Evolutionary conservation across 805 yeast genomes (phyloP).

Genomic region (Myxozyma lipomycoides): DNA sequence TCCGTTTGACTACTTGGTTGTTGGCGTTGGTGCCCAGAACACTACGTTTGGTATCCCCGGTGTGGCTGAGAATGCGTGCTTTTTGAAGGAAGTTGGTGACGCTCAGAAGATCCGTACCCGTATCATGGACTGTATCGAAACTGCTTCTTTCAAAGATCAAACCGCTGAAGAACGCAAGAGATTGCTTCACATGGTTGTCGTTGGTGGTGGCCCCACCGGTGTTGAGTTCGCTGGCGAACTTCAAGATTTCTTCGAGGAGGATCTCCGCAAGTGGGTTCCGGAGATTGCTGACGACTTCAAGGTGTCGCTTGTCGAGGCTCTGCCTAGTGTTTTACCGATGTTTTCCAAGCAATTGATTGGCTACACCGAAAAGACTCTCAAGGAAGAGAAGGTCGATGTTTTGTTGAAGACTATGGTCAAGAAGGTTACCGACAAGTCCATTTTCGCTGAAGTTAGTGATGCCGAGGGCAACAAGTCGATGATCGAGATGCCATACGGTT

Average conservation of each 20-base stretch:
- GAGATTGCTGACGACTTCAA: constrained; percentile 74
- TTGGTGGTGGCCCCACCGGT: constrained; percentile 99
- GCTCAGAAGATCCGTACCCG: constrained; percentile 78
- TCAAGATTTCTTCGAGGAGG: constrained; percentile 91
- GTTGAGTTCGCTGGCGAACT: constrained; percentile 96
- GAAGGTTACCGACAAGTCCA: constrained; percentile 67
- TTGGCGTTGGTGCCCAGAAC: constrained; percentile 94
- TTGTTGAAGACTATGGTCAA: constrained; percentile 84
- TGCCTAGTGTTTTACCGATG: constrained; percentile 73
- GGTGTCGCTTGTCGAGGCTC: constrained; percentile 83
- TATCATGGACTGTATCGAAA: constrained; percentile 82
- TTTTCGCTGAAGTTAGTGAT: constrained; percentile 64
- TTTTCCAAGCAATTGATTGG: constrained; percentile 45
- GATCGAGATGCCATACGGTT: constrained; percentile 77
- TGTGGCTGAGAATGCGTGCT: constrained; percentile 77
- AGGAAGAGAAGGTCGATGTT: constrained; percentile 63
- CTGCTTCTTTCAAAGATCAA: constrained; percentile 74
- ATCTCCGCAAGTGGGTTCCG: constrained; percentile 84
- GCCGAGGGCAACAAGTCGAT: constrained; percentile 62
- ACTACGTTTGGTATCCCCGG: constrained; percentile 95
- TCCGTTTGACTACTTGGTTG: constrained; percentile 76
- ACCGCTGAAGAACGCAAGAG: constrained; percentile 78
- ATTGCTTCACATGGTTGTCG: constrained; percentile 81
- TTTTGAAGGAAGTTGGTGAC: constrained; percentile 85
- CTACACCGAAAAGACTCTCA: constrained; percentile 77